Evolutionary conservation across 208 protist species (phyloP).

Genomic region (Acanthamoeba divionensis): DNA sequence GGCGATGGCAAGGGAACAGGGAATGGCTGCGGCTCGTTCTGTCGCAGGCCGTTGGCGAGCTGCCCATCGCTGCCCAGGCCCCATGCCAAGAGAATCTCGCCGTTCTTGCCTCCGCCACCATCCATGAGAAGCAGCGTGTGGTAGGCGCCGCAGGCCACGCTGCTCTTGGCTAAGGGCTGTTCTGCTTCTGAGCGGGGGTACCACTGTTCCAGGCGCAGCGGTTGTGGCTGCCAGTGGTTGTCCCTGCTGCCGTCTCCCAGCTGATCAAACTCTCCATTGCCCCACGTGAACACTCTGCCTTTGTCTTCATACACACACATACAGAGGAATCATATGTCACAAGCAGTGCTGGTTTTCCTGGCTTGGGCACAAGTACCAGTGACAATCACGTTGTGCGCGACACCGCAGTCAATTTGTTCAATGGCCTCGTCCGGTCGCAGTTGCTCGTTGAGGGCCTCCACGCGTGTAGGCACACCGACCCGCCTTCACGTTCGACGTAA

Average conservation of each 20-base stretch:
- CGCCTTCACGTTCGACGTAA: background rate
- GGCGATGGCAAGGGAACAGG: background rate
- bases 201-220: too few species aligned
- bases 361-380: background rate
- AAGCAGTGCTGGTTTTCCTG: too few species aligned
- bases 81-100: background rate
- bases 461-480: background rate
- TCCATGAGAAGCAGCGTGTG: background rate
- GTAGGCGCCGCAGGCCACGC: background rate
- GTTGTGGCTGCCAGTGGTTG: background rate
- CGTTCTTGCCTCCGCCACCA: too few species aligned
- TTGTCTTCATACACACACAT: too few species aligned
- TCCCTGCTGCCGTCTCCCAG: background rate
- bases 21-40: background rate
- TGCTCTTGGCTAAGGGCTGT: background rate
- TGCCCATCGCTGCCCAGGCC: background rate
- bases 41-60: background rate
- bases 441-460: background rate
- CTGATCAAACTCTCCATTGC: background rate
- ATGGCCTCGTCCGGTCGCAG: background rate
- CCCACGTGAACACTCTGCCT: background rate
- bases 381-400: background rate
- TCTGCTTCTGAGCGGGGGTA: background rate
- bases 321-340: too few species aligned
- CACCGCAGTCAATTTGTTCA: background rate